Percentiles rank a stretch among this genome's conserved stretches.
phyloP scores from a whole-genome alignment of 306 rosid species.

The Canavalia ensiformis region DNA sequence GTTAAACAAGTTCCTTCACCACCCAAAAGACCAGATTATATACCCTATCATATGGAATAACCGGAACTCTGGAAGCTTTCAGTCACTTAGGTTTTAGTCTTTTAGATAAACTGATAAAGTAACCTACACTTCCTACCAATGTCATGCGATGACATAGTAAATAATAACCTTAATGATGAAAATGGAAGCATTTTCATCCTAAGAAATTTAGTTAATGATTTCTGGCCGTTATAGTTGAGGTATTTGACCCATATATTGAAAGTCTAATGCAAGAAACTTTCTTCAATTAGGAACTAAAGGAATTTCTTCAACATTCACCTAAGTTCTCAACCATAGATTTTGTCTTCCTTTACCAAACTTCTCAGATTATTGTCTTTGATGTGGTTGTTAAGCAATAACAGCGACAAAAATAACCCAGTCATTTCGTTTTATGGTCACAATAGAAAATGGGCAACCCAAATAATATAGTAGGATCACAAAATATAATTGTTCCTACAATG shows the following conservation, averaged over 20 bases:
- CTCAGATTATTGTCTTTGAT: conserved; percentile 20
- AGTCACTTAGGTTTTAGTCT: conserved; percentile 26
- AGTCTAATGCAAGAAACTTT: conserved; percentile 35
- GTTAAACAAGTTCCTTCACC: conserved; percentile 27
- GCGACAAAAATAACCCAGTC: background rate
- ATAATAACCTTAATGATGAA: conserved; percentile 32
- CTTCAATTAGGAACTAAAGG: conserved; percentile 20
- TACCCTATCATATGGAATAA: background rate
- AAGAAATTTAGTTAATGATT: background rate
- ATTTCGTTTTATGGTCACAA: conserved; percentile 21
- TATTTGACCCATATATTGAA: conserved; percentile 24
- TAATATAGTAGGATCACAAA: conserved; percentile 18
- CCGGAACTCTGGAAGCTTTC: background rate
- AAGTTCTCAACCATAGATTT: background rate
- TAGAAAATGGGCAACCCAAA: conserved; percentile 38
- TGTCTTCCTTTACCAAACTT: conserved; percentile 20
- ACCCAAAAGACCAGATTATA: conserved; percentile 13
- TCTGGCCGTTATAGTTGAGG: background rate
- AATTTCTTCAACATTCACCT: conserved; percentile 35
- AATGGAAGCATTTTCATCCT: conserved; percentile 30
- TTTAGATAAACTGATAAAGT: conserved; percentile 5
- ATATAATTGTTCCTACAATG: conserved; percentile 16
- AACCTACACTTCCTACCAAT: conserved; percentile 26
- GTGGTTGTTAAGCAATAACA: background rate
- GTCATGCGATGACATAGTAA: background rate